Evolutionary conservation across 176 grass and related monocot genomes (phyloP).

Genomic region (Aegilops speltoides): DNA sequence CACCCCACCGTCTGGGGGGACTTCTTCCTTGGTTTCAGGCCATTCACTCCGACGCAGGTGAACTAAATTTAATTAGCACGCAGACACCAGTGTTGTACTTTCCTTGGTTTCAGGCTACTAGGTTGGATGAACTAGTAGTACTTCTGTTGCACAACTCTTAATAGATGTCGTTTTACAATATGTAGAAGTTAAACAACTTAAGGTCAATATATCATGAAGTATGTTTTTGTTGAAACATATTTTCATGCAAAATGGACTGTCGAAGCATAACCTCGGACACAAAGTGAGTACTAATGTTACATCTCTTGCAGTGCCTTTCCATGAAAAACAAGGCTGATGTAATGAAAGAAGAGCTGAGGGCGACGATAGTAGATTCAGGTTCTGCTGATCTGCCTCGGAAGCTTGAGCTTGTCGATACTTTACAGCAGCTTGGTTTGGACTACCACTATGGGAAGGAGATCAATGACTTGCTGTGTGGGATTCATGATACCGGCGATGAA

Average conservation of each 20-base stretch:
- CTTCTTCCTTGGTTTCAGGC: constrained; percentile 16
- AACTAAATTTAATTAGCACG: neutral
- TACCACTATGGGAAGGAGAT: constrained; percentile 35
- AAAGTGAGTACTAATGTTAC: neutral
- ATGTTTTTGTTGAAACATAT: too few species aligned
- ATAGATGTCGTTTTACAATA: too few species aligned
- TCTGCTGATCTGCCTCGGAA: neutral
- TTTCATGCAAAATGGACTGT: neutral
- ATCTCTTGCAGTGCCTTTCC: neutral
- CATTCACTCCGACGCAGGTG: neutral
- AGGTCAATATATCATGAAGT: too few species aligned
- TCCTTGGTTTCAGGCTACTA: neutral
- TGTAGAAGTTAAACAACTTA: too few species aligned
- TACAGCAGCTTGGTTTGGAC: constrained; percentile 23
- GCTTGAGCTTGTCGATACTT: constrained; percentile 16
- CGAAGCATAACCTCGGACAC: neutral
- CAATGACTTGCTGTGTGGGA: neutral
- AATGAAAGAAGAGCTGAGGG: neutral
- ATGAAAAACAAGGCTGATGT: neutral
- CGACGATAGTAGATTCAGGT: neutral
- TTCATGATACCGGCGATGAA: neutral
- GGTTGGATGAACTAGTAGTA: neutral
- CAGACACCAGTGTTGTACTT: neutral
- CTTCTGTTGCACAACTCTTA: neutral
- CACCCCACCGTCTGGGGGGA: neutral